Evolutionary conservation across 1,139 yeast species (phyloP), one percentile per base, ranked within the genome.

Genomic region (Petasospora rhodanensis): DNA sequence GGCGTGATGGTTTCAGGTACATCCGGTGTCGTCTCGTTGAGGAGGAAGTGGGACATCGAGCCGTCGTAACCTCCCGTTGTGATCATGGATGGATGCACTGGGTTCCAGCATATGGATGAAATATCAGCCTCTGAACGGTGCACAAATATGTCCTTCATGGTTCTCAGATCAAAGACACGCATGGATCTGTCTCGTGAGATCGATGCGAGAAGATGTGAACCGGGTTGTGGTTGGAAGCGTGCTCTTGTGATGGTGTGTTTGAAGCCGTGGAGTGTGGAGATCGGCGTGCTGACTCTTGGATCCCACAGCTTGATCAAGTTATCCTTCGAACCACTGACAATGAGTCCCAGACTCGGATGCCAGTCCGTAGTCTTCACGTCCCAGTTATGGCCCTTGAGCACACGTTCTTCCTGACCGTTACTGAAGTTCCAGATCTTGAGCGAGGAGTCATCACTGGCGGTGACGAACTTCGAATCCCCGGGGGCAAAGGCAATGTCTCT

Each of bases 301-400:
- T 91, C 99, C 98, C 98, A 91, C 22, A 91, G 66, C 58, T 89
- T 89, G 31, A 91, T 77, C 48, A 87, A 65, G 57, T 93, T 93
- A 60, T 91, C 99, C 55, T 93, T 91, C 1, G 97, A 89, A 0
- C 97, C 93, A 46, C 83, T 73, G 0, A 83, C 93, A 35, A 84
- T 72, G 24, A 93, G 68, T 0, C 97, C 96, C 56, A 86, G 62
- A 13, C 73, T 68, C 7, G 94, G 85, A 58, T 91, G 99, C 99
- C 99, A 91, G 57, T 91, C 97, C 34, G 95, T 87, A 39, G 91
- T 77, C 56, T 91, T 91, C 20, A 91, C 96, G 61, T 91, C 99
- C 99, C 99, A 91, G 54, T 93, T 96, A 60, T 91, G 99, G 1
- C 97, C 98, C 18, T 78, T 72, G 32, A 91, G 66, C 1, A 76